A percentile compares a stretch with the other conserved stretches of the same genome.
These are phyloP conservation scores for Skeletonema grethae DNA, from an alignment of 108 stramenopile genomes.

Conservation along the genomic window DNA sequence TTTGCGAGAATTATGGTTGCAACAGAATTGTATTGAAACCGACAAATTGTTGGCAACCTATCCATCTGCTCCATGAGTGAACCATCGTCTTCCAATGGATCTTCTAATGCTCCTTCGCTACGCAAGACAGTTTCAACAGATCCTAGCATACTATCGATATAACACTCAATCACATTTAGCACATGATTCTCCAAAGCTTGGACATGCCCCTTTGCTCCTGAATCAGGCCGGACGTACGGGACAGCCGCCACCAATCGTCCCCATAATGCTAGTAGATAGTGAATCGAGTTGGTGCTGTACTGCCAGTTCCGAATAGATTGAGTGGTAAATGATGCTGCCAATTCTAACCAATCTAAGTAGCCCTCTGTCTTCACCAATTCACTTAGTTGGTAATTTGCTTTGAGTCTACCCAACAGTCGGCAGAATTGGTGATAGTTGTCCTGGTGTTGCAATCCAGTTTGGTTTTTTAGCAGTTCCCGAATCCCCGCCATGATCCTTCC, in stretches of 20 bases:
- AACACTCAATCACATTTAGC: conserved; percentile 87
- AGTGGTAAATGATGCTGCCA: conserved; percentile 91
- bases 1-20: conserved; percentile 82
- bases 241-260: conserved; percentile 96
- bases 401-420: conserved; percentile 93
- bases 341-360: conserved; percentile 94
- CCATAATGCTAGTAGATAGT: conserved; percentile 97
- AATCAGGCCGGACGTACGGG: conserved; percentile 93
- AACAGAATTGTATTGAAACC: conserved; percentile 89
- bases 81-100: conserved; percentile 95
- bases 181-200: conserved; percentile 89
- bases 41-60: conserved; percentile 91
- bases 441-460: conserved; percentile 93
- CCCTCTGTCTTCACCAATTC: conserved; percentile 94
- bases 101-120: conserved; percentile 88
- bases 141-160: conserved; percentile 95
- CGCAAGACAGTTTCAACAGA: conserved; percentile 87
- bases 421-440: conserved; percentile 99
- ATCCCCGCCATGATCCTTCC: conserved; percentile 85
- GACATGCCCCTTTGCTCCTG: conserved; percentile 87
- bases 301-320: conserved; percentile 96
- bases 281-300: conserved; percentile 94
- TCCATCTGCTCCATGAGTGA: conserved; percentile 95
- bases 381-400: conserved; percentile 96
- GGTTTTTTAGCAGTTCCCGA: conserved; percentile 86